Percentiles rank a stretch among this genome's conserved stretches.
Evolutionary conservation across 2,329 filamentous ascomycete genomes (phyloP).

Genomic region (Trichoderma brevicompactum): DNA sequence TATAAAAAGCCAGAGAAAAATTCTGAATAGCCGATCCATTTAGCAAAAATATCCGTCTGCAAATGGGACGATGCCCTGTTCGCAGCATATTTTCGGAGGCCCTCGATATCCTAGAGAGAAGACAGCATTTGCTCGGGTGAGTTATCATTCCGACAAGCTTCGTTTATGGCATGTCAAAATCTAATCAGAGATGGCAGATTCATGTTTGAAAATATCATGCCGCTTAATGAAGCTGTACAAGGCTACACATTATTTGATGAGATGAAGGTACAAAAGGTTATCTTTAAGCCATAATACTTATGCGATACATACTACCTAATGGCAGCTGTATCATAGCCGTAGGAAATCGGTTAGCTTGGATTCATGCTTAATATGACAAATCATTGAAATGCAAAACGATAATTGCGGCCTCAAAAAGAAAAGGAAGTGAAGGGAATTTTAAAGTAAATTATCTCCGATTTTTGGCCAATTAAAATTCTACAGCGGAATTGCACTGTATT

Average conservation of each 20-base stretch:
- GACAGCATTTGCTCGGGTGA: conserved; percentile 61
- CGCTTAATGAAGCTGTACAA: conserved; percentile 66
- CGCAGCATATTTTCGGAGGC: conserved; percentile 70
- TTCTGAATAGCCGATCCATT: not conserved
- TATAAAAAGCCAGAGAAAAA: conserved; percentile 33
- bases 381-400: too few relatives aligned
- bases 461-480: too few relatives aligned
- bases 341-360: too few relatives aligned
- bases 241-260: conserved; percentile 74
- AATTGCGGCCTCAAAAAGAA: too few relatives aligned
- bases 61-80: conserved; percentile 79
- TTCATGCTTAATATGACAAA: too few relatives aligned
- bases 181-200: conserved; percentile 54
- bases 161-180: accelerated
- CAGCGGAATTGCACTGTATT: too few relatives aligned
- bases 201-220: conserved; percentile 78
- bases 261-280: conserved; percentile 74
- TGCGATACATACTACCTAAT: not conserved
- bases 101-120: conserved; percentile 66
- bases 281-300: conserved; percentile 56
- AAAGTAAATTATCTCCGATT: too few relatives aligned
- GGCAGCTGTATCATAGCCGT: too few relatives aligned
- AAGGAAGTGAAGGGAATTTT: too few relatives aligned
- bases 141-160: conserved; percentile 34
- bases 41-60: conserved; percentile 72